Evolutionary conservation across 768 basidiomycete genomes (phyloP), one percentile per base, ranked within the genome.

Genomic region (Infundibulicybe gibba): DNA sequence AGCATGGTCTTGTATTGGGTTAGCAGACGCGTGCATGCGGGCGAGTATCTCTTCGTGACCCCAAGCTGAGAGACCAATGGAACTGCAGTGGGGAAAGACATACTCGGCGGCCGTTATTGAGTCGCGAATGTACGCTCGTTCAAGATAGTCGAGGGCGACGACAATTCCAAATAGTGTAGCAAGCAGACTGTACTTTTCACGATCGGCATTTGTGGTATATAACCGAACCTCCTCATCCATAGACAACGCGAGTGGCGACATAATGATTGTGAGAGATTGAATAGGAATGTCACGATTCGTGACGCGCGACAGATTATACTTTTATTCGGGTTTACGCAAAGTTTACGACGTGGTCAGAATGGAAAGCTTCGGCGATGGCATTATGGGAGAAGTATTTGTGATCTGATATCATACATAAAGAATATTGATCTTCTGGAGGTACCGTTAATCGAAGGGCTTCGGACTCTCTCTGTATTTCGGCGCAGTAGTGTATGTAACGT

Each of bases 1-100:
- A 94, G 71, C 83, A 97, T 91, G 0, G 92, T 94, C 79, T 97
- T 97, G 74, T 97, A 98, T 67, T 97, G 94, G 6, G 92, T 90
- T 12, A 98, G 68, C n/a, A 99, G 70, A 34, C 89, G 80, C 12
- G 91, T 94, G 63, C 95, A 99, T 50, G 93, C 94, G 47, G 93
- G 94, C 52, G 93, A 93, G 64, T 98, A 99, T 75, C 94, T 97
- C 79, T 78, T 73, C 52, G 61, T 3, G 55, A 57, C 54, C 21
- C 47, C 25, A 40, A 50, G 25, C 32, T 49, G 44, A 46, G 21
- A 45, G 46, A 60, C 65, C 50, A 67, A 62, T 65, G 70, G 31
- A 30, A 54, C 32, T 21, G 41, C 30, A 35, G 39, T 13, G 45
- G 32, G 48, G 33, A 21, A 43, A 25, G 44, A 79, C 91, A 66